Evolutionary conservation across 78 protist genomes (phyloP).

Genomic region (Goniomonas avonlea): DNA sequence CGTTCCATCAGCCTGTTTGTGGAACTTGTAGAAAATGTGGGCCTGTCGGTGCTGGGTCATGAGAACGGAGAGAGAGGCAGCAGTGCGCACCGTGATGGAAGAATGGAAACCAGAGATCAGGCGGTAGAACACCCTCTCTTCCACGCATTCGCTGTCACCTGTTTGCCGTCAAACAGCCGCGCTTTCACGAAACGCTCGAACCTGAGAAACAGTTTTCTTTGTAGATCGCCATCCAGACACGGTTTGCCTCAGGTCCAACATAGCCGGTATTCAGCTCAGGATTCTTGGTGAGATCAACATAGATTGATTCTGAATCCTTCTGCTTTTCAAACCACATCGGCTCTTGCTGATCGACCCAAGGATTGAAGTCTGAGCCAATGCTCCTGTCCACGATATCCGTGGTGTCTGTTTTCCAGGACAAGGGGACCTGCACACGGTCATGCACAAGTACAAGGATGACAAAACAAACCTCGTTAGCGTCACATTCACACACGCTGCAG

Average conservation of each 20-base stretch:
- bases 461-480: neutral
- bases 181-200: too few species aligned
- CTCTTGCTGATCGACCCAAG: neutral
- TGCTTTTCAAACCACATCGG: neutral
- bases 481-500: neutral
- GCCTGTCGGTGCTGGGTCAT: too few species aligned
- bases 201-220: neutral
- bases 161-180: too few species aligned
- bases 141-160: neutral
- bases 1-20: neutral
- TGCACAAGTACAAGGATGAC: neutral
- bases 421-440: neutral
- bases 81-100: neutral
- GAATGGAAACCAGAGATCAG: neutral
- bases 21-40: neutral
- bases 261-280: neutral
- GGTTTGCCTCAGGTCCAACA: neutral
- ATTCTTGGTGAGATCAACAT: neutral
- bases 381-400: neutral
- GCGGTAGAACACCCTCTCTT: neutral
- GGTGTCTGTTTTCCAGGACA: too few species aligned
- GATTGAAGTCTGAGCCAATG: too few species aligned
- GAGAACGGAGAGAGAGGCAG: too few species aligned
- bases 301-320: neutral
- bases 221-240: neutral